phyloP scores from a whole-genome alignment of 371 early-diverging fungal genomes.

The Apophysomyces variabilis region DNA sequence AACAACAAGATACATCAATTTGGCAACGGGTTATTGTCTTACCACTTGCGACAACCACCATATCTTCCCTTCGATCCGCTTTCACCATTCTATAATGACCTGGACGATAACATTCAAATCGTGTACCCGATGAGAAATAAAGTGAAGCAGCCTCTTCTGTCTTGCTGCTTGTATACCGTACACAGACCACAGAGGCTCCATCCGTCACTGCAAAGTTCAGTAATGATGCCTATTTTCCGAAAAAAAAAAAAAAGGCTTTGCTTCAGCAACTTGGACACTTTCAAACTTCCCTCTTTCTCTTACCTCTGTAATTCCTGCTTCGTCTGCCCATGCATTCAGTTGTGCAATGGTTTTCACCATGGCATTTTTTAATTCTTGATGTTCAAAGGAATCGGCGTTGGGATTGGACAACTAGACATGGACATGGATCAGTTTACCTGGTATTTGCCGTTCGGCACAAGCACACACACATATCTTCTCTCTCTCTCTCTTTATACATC shows the following conservation, averaged over 20 bases:
- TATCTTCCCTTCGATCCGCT: conserved; percentile 81
- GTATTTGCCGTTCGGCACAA: too few relatives aligned
- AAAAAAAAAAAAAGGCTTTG: not conserved
- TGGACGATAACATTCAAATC: conserved; percentile 63
- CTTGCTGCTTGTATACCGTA: conserved; percentile 76
- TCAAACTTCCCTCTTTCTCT: not conserved
- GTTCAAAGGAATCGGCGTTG: conserved; percentile 50
- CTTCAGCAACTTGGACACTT: not conserved
- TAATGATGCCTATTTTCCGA: conserved; percentile 56
- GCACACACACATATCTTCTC: too few relatives aligned
- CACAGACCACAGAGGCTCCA: conserved; percentile 78
- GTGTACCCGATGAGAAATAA: conserved; percentile 79
- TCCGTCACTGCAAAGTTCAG: conserved; percentile 92
- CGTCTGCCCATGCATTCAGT: conserved; percentile 73
- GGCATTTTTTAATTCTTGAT: conserved; percentile 67
- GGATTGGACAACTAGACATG: conserved; percentile 61
- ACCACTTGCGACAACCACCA: conserved; percentile 82
- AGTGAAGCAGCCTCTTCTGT: conserved; percentile 77
- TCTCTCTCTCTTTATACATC: not conserved
- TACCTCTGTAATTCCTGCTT: conserved; percentile 59
- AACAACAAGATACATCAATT: not conserved
- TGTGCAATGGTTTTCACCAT: conserved; percentile 77
- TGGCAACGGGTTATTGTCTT: conserved; percentile 16
- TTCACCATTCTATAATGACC: conserved; percentile 83
- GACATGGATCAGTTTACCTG: not conserved